Base-by-base conservation (phyloP, 192 early-diverging fungal species). In the Chytriomyces sp. region DNA sequence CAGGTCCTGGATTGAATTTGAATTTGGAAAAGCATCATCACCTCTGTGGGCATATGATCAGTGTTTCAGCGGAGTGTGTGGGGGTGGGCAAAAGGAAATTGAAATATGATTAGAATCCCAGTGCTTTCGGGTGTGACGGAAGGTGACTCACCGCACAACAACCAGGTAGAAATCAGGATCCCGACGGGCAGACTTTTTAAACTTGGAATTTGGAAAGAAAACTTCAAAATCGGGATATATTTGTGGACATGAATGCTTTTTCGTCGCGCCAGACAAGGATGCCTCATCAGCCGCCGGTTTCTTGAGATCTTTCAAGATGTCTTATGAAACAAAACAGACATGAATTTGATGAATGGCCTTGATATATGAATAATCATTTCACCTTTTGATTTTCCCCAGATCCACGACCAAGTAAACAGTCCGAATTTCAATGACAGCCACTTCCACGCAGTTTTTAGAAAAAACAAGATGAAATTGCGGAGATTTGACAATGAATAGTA, bases 181-280 rank as follows among this genome's bases (percentile, higher is more conserved):
- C 11, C 45, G 11, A 11, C 66, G 66, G 11, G 26, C 11, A 67
- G 24, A 43, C 18, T 67, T 67, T 47, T 67, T 67, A 23, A 67
- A 67, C 10, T 67, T 67, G 8, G 66, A 28, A 47, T 67, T 67
- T 46, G 66, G 66, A 18, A 45, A 3, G 45, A 45, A 67, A 2
- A 67, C 66, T 26, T 67, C 66, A 67, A 67, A 67, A 23, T 67
- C 66, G 9, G 66, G 66, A 11, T n/a, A 16, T 18, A 67, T 57
- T 57, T 57, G 13, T 13, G 53, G 53, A n/a, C 53, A n/a, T 1
- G 13, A 20, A 57, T 57, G 53, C 16, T n/a, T 57, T 13, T 5
- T 57, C 5, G 53, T 57, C 20, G 16, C 5, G 53, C 53, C 16
- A 57, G 53, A 57, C 16, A 20, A 57, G 13, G 53, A 35, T 4